Evolutionary conservation across 352 stramenopile species (phyloP).

Genomic region (Phytopythium litorale): DNA sequence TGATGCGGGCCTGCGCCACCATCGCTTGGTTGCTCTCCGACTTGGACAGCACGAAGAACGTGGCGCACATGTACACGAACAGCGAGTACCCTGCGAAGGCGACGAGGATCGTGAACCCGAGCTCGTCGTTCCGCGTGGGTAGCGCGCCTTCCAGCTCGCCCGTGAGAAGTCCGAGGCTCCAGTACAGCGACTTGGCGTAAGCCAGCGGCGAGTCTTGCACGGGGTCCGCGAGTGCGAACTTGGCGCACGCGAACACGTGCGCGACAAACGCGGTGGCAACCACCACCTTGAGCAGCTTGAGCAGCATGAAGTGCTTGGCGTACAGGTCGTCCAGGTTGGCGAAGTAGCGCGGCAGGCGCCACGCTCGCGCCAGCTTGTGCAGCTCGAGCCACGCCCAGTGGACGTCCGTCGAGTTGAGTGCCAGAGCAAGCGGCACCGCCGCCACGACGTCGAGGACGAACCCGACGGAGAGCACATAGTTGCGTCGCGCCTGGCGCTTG

Average conservation of each 20-base stretch:
- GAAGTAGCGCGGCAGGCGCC: slow-evolving; percentile 40
- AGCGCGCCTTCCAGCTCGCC: slow-evolving; percentile 47
- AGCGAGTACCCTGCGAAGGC: slow-evolving; percentile 49
- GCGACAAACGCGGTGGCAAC: slow-evolving; percentile 29
- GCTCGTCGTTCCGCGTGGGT: slow-evolving; percentile 27
- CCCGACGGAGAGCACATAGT: slow-evolving; percentile 33
- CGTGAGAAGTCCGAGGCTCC: slow-evolving; percentile 55
- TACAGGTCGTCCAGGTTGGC: slow-evolving; percentile 52
- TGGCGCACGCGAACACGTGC: slow-evolving; percentile 46
- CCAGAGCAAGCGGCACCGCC: slow-evolving; percentile 32
- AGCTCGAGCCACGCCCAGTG: slow-evolving; percentile 32
- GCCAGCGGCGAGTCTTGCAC: slow-evolving; percentile 11
- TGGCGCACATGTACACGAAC: slow-evolving; percentile 59
- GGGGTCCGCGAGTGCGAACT: slow-evolving; percentile 25
- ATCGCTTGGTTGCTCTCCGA: slow-evolving; percentile 47
- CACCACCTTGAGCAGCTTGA: slow-evolving; percentile 54
- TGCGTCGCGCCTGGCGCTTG: slow-evolving; percentile 26
- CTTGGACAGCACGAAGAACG: slow-evolving; percentile 69
- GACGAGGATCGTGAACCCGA: slow-evolving; percentile 45
- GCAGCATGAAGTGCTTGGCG: slow-evolving; percentile 38
- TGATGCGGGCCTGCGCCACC: slow-evolving; percentile 44
- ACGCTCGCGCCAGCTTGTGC: slow-evolving; percentile 48
- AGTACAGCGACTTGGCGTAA: slow-evolving; percentile 43
- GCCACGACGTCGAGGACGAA: slow-evolving; percentile 45
- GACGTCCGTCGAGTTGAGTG: neutral